Base-by-base conservation (phyloP, 139 green algal species). In the Ettlia oleoabundans region DNA sequence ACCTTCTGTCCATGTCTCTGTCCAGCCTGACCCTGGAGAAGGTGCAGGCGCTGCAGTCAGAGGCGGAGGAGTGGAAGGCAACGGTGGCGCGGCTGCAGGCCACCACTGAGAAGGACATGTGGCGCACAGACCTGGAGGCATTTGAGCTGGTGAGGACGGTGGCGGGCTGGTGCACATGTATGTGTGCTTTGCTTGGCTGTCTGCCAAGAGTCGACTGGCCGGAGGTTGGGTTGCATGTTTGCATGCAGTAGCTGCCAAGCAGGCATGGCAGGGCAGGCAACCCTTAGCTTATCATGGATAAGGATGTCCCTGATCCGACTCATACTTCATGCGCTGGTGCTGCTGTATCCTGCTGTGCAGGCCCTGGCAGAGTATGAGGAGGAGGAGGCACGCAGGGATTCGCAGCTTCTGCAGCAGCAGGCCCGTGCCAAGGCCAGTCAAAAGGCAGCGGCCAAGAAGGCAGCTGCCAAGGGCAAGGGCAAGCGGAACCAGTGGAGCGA, bases 1-100 rank as follows among this genome's bases (percentile, higher is more conserved):
- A 99, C 92, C 92, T 99, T 81, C 93, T 99, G 58, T 92, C 85
- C 76, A 99, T 99, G 97, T 89, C 94, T 15, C 92, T 99, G 42
- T 94, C 88, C 78, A 98, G 90, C 86, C 87, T 99, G n/a, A 99
- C 97, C 3, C 61, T 89, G 33, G 97, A 99, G 91, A 97, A 96
- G 89, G 96, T 99, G 66, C 28, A 86, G 65, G 64, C 74, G 70
- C 80, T 89, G 35, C 64, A 82, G 76, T 40, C 32, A 5, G 86
- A 92, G 72, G 76, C 74, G 24, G 82, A 84, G 32, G 80, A 88
- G 42, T 87, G 90, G 78, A 81, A 87, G 61, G 88, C 43, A 1
- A 74, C 89, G 26, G 92, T 98, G 37, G 88, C 87, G 38, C 68
- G 80, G 41, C 85, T 98, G 67, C 66, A 74, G 8, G 70, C 53